These are phyloP conservation scores for Chaetomiaceae sp. DNA, from an alignment of 2,329 filamentous ascomycete genomes.

Conservation along the genomic window DNA sequence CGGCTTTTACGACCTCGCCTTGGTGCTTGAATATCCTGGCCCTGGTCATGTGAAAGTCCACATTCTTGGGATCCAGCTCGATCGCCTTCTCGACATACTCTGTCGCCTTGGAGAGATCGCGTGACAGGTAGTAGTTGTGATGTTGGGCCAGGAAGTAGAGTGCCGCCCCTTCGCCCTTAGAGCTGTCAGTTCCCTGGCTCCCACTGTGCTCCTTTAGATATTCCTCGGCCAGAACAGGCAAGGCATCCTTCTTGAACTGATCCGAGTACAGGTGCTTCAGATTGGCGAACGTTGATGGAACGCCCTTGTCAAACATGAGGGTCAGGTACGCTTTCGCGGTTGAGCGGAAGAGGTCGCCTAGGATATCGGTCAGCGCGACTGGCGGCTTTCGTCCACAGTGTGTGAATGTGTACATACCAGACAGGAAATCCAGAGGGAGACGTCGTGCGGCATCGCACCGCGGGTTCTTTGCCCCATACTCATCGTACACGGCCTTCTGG, in stretches of 20 bases:
- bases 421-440: conserved; percentile 82
- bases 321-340: conserved; percentile 74
- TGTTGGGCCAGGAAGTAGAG: conserved; percentile 95
- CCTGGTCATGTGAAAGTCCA: conserved; percentile 92
- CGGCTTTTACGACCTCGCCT: conserved; percentile 71
- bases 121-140: conserved; percentile 87
- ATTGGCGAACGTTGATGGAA: conserved; percentile 94
- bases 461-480: conserved; percentile 74
- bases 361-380: conserved; percentile 16
- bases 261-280: conserved; percentile 88
- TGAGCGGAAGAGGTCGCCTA: conserved; percentile 70
- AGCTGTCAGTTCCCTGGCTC: conserved; percentile 39
- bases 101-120: conserved; percentile 74
- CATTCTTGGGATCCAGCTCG: conserved; percentile 68
- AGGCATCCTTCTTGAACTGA: conserved; percentile 65
- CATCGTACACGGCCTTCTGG: conserved; percentile 65
- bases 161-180: conserved; percentile 68
- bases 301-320: conserved; percentile 82
- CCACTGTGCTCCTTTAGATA: conserved; percentile 60
- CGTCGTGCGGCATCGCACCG: conserved; percentile 79
- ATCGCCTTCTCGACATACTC: conserved; percentile 81
- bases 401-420: conserved; percentile 44
- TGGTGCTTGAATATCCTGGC: conserved; percentile 90
- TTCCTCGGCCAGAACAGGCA: conserved; percentile 69
- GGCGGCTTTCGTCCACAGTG: background rate